These are phyloP conservation scores for Epichloe amarillans DNA, from an alignment of 2,329 filamentous ascomycete species.

Conservation along the genomic window DNA sequence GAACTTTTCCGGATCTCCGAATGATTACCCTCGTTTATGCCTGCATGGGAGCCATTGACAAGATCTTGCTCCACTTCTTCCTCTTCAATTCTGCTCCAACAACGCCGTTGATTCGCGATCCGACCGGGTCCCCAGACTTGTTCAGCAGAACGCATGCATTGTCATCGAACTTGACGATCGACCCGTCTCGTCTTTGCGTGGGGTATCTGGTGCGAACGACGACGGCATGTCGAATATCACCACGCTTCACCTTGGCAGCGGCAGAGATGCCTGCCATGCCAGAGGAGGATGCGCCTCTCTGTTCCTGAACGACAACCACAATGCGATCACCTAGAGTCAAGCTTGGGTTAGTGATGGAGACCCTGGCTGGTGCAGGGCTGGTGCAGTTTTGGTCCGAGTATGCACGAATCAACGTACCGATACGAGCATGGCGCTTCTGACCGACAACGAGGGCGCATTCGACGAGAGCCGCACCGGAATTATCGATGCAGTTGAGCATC, in stretches of 20 bases:
- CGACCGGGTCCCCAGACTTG: slow-evolving; percentile 91
- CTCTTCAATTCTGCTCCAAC: slow-evolving; percentile 81
- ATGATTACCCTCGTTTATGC: slow-evolving; percentile 22
- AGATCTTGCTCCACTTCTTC: slow-evolving; percentile 96
- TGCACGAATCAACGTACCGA: slow-evolving; percentile 47
- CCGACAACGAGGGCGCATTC: slow-evolving; percentile 90
- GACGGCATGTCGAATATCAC: slow-evolving; percentile 91
- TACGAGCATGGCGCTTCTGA: slow-evolving; percentile 76
- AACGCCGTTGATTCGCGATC: slow-evolving; percentile 80
- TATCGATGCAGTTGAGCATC: slow-evolving; percentile 99
- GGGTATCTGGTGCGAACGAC: slow-evolving; percentile 86
- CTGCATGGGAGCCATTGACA: slow-evolving; percentile 76
- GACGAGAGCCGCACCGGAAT: slow-evolving; percentile 92
- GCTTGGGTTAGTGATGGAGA: neutral
- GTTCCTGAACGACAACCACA: slow-evolving; percentile 94
- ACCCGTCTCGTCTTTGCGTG: slow-evolving; percentile 75
- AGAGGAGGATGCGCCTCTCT: slow-evolving; percentile 64
- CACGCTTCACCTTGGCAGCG: slow-evolving; percentile 86
- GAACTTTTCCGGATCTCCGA: no score
- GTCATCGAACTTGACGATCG: slow-evolving; percentile 86
- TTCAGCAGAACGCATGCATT: slow-evolving; percentile 97
- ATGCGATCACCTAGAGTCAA: slow-evolving; percentile 71
- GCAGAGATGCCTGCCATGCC: slow-evolving; percentile 58
- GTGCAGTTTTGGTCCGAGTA: neutral
- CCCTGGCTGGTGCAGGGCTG: slow-evolving; percentile 2